phyloP scores from a whole-genome alignment of 2,329 filamentous ascomycete species.

The Tolypocladium endophyticum region DNA sequence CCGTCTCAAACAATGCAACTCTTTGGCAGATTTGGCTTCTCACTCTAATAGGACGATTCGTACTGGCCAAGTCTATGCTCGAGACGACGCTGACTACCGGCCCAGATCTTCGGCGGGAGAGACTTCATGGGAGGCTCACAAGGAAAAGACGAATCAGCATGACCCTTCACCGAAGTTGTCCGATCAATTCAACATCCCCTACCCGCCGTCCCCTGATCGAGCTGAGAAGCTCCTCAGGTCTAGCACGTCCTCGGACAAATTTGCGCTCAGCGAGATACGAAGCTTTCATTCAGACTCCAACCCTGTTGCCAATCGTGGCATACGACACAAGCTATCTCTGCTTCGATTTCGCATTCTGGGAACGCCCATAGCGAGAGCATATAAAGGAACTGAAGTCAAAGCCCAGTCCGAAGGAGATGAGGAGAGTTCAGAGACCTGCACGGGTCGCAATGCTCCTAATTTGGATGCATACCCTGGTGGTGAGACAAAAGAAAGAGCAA shows the following conservation, averaged over 20 bases:
- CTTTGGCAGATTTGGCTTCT: slow-evolving; percentile 17
- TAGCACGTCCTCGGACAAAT: slow-evolving; percentile 4
- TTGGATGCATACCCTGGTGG: background rate
- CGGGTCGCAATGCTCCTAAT: background rate
- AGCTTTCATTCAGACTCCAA: slow-evolving; percentile 3
- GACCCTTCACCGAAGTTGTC: slow-evolving; percentile 12
- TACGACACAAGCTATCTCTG: slow-evolving; percentile 19
- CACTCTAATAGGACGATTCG: slow-evolving; percentile 7
- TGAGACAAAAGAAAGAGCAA: slow-evolving; percentile 1
- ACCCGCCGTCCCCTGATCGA: slow-evolving; percentile 13
- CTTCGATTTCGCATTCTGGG: slow-evolving; percentile 14
- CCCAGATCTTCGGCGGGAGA: background rate
- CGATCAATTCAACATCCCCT: slow-evolving; percentile 24
- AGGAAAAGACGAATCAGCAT: slow-evolving; percentile 1
- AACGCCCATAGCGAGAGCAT: slow-evolving; percentile 3
- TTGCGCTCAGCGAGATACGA: slow-evolving; percentile 4
- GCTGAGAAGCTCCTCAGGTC: slow-evolving; percentile 5
- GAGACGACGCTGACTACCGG: background rate
- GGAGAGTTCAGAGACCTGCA: background rate
- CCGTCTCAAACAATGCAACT: slow-evolving; percentile 20
- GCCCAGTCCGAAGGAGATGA: slow-evolving; percentile 3
- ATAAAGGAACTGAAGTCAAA: slow-evolving; percentile 5
- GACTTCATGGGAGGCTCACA: slow-evolving; percentile 4
- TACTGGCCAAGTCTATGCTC: background rate
- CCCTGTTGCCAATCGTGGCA: slow-evolving; percentile 4